These are phyloP conservation scores for Lachancea sp. DNA, from an alignment of 805 yeast genomes.

Conservation along the genomic window DNA sequence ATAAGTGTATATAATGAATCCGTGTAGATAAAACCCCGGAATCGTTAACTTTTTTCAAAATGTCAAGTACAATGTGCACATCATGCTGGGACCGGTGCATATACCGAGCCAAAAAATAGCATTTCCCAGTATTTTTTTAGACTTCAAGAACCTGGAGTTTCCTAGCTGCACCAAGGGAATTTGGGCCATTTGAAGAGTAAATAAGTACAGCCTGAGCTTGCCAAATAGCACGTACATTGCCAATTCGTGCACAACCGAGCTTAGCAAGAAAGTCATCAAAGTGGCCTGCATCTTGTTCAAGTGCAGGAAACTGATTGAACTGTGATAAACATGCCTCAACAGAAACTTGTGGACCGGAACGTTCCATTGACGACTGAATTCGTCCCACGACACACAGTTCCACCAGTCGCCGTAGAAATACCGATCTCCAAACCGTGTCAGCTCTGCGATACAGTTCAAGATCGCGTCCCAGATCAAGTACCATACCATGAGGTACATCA, in stretches of 20 bases:
- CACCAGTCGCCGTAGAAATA: conserved; percentile 97
- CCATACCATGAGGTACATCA: conserved; percentile 70
- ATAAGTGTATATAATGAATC: no score
- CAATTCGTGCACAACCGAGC: conserved; percentile 81
- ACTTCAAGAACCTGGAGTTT: conserved; percentile 50
- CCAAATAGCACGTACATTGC: conserved; percentile 87
- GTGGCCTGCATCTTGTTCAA: conserved; percentile 66
- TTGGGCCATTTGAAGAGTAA: conserved; percentile 80
- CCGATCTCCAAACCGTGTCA: conserved; percentile 81
- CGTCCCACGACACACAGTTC: conserved; percentile 91
- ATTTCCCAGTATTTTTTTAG: conserved; percentile 61
- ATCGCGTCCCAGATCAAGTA: conserved; percentile 95
- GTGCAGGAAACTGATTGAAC: conserved; percentile 70
- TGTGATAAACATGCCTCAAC: conserved; percentile 88
- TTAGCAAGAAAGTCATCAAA: conserved; percentile 66
- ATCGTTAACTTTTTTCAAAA: conserved; percentile 37
- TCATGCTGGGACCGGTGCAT: conserved; percentile 79
- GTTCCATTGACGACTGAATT: conserved; percentile 92
- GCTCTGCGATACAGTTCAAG: conserved; percentile 81
- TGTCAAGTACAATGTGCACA: conserved; percentile 77
- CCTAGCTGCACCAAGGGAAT: conserved; percentile 68
- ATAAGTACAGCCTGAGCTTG: conserved; percentile 70
- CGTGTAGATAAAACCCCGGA: not conserved
- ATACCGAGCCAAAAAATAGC: conserved; percentile 88
- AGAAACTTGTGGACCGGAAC: conserved; percentile 86